Percentiles rank a stretch among this genome's conserved stretches.
These are phyloP conservation scores for Albatrellus ellisii DNA, from an alignment of 768 basidiomycete genomes.

Conservation along the genomic window DNA sequence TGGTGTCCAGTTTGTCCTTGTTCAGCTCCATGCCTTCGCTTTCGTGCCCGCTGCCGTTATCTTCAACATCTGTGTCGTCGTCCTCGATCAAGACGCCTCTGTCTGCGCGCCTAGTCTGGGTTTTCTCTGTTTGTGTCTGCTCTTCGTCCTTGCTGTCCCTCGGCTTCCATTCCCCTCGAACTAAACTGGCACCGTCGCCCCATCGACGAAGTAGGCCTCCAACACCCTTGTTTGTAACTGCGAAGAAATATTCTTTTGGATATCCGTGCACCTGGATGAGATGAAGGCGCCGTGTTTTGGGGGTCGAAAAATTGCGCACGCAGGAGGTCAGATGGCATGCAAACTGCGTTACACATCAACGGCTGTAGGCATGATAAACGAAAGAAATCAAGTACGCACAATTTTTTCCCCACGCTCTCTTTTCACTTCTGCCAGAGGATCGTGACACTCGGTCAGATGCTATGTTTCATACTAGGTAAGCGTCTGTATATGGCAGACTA, in stretches of 20 bases:
- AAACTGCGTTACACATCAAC: conserved; percentile 35
- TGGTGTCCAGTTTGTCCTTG: neutral
- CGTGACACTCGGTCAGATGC: conserved; percentile 84
- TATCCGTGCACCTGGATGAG: conserved; percentile 73
- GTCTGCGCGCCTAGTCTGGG: too few species aligned
- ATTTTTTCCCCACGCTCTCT: conserved; percentile 80
- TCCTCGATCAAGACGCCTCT: too few species aligned
- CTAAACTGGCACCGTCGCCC: conserved; percentile 76
- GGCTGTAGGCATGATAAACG: neutral
- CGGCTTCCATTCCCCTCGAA: conserved; percentile 59
- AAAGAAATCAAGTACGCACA: conserved; percentile 29
- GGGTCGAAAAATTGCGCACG: conserved; percentile 48
- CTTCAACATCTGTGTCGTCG: neutral
- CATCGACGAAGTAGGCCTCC: conserved; percentile 67
- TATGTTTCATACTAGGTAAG: conserved; percentile 15
- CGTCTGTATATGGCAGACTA: neutral
- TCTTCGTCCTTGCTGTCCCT: conserved; percentile 21
- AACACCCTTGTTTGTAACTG: conserved; percentile 83
- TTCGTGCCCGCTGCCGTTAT: conserved; percentile 1
- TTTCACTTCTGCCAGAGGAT: conserved; percentile 65
- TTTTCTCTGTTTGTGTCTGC: too few species aligned
- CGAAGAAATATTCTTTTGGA: conserved; percentile 85
- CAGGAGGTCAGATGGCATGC: conserved; percentile 62
- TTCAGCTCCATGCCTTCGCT: conserved; percentile 4
- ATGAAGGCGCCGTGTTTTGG: conserved; percentile 68